Base-by-base conservation (phyloP, 331 rosid species). In the Rhamnella rubrinervis region DNA sequence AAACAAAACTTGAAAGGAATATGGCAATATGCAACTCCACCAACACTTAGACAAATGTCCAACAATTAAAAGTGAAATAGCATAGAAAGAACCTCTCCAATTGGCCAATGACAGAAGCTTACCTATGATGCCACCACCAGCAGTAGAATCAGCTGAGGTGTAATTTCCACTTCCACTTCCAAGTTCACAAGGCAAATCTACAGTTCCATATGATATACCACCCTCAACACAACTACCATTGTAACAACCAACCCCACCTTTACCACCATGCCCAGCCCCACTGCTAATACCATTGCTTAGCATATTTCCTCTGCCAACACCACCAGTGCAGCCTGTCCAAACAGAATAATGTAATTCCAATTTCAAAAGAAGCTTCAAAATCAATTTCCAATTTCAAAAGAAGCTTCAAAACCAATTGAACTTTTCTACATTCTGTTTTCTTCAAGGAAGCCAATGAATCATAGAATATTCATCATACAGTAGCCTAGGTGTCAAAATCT, bases 61-160 rank as follows among this genome's bases (percentile, higher is more conserved):
- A 61, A 17, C 21, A 28, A 46, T 65, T 21, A 65, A 63, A 55
- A 57, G 64, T 13, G 86, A 57, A 55, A 63, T 4, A 31, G 39
- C 52, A 28, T 57, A 44, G 52, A 26, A 62, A 67, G 56, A 3
- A 38, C 38, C 39, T 16, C 11, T 18, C 52, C 37, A 10, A 39
- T 21, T 60, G 55, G 56, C 50, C 37, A 21, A 67, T 65, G 68
- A 78, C 19, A 77, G 63, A 77, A 81, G 64, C 93, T 86, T 83
- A 95, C 99, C 96, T 26, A 95, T 85, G 68, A 95, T 91, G 71
- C 99, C 99, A 74, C 99, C 99, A 64, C 99, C 99, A 31, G 96
- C 82, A 50, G 97, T 89, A 70, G 85, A 87, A 80, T 89, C 89
- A 70, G 83, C 83, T 66, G 80, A 63, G 65, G 77, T 85, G 58